Conservation (phyloP, 1,284 basidiomycete species). For the Serendipita sp. region DNA sequence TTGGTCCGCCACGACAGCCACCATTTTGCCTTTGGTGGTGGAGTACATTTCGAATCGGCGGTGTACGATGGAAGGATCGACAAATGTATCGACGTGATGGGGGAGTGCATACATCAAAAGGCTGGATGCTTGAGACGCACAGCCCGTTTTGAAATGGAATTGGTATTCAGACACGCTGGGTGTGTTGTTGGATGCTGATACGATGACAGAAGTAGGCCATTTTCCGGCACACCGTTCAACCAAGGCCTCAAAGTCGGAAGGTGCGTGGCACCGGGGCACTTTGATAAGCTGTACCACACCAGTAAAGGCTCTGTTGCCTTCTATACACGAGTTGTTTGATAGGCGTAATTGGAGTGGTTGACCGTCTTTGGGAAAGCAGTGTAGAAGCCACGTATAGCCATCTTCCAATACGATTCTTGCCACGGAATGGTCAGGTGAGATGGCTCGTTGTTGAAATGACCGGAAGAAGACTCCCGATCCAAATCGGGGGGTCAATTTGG, state of each 20-base stretch:
- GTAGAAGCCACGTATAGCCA: constrained; percentile 5
- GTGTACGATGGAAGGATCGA: neutral
- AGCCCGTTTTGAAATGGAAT: neutral
- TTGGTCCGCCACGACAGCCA: neutral
- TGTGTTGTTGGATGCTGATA: neutral
- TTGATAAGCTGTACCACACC: constrained; percentile 6
- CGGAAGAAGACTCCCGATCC: constrained; percentile 3
- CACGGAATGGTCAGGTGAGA: neutral
- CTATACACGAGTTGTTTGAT: neutral
- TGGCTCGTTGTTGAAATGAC: neutral
- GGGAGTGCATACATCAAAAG: constrained; percentile 10
- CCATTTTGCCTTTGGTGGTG: constrained; percentile 7
- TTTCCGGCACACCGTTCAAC: constrained; percentile 4
- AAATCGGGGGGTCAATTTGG: neutral
- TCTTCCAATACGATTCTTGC: neutral
- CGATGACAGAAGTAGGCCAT: neutral
- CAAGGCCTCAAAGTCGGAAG: neutral
- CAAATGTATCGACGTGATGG: constrained; percentile 7
- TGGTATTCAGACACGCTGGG: neutral
- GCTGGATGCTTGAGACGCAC: neutral
- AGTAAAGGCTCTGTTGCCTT: neutral
- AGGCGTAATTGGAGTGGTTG: neutral
- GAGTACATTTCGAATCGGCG: constrained; percentile 2
- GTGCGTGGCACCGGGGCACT: neutral
- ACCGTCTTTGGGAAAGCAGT: neutral